Evolutionary conservation across 257 asterid genomes (phyloP), one percentile per base, ranked within the genome.

Genomic region (Handroanthus guayacan): DNA sequence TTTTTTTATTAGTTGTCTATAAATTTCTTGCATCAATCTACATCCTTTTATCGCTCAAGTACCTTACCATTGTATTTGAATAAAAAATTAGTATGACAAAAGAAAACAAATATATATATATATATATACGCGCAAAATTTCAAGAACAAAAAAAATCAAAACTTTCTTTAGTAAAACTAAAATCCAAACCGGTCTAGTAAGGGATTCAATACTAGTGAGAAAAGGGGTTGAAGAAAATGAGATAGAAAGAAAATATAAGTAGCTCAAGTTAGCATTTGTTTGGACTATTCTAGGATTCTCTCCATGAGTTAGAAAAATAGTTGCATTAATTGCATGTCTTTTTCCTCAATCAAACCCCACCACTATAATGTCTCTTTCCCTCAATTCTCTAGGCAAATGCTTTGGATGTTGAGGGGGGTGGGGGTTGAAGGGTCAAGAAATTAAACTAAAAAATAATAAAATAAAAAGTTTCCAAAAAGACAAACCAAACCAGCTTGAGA

Each of bases 401-500:
- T 9, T 51, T 25, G 31, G 57, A 16, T 51, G 13, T 3, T 71
- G 45, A 47, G 62, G 16, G 71, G 38, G 10, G 58, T 55, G 70
- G 65, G 38, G 60, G 47, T 38, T 12, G 3, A 2, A 37, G 48
- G 25, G 72, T 76, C 75, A 43, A 64, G 52, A 62, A 70, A 69
- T 56, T 25, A 69, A 75, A 68, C 36, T 58, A 61, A 70, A 65
- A 47, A 63, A 50, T n/a, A 69, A 34, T 60, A 10, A 16, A 37
- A 37, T 13, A 71, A 84, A 83, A 82, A 67, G 74, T 78, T 84
- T 80, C 80, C 84, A 78, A 85, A 89, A 86, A 78, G 91, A 82
- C 87, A 85, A 83, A 92, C 84, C 90, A 78, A 89, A 87, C 86
- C 84, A 81, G 80, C 76, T 85, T 78, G 84, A 67, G 62, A 61